These are phyloP conservation scores for Phytophthora syringae DNA, from an alignment of 352 stramenopile genomes.

Conservation along the genomic window DNA sequence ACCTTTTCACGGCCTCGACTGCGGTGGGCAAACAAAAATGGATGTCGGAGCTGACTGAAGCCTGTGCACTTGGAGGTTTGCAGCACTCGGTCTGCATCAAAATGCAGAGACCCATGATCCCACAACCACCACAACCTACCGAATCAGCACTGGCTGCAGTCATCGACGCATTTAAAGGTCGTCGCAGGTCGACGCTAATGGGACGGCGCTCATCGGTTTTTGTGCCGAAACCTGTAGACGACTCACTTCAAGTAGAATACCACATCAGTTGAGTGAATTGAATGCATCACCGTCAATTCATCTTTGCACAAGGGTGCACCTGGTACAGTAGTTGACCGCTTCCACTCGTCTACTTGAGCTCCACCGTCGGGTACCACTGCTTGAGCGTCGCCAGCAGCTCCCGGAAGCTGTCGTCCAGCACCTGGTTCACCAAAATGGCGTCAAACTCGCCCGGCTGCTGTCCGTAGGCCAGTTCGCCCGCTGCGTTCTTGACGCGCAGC, in stretches of 20 bases:
- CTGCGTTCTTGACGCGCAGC: constrained; percentile 93
- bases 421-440: constrained; percentile 88
- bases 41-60: too few relatives aligned
- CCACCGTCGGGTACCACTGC: constrained; percentile 75
- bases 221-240: constrained; percentile 14
- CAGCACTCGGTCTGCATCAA: constrained; percentile 25
- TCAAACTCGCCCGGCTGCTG: constrained; percentile 88
- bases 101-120: constrained; percentile 12
- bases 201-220: constrained; percentile 24
- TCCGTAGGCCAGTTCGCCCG: constrained; percentile 93
- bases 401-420: constrained; percentile 84
- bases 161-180: constrained; percentile 27
- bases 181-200: constrained; percentile 15
- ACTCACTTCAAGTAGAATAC: constrained; percentile 57
- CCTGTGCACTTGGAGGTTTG: constrained; percentile 10
- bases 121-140: too few relatives aligned
- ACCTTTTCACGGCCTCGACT: constrained; percentile 53
- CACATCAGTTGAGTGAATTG: constrained; percentile 46
- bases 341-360: constrained; percentile 52
- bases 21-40: constrained; percentile 55
- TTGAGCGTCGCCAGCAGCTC: constrained; percentile 74
- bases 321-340: background rate
- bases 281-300: constrained; percentile 7
- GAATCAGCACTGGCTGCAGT: too few relatives aligned
- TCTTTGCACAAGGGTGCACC: background rate